phyloP scores from a whole-genome alignment of 768 basidiomycete species.

The Rhizopogon roseolus region DNA sequence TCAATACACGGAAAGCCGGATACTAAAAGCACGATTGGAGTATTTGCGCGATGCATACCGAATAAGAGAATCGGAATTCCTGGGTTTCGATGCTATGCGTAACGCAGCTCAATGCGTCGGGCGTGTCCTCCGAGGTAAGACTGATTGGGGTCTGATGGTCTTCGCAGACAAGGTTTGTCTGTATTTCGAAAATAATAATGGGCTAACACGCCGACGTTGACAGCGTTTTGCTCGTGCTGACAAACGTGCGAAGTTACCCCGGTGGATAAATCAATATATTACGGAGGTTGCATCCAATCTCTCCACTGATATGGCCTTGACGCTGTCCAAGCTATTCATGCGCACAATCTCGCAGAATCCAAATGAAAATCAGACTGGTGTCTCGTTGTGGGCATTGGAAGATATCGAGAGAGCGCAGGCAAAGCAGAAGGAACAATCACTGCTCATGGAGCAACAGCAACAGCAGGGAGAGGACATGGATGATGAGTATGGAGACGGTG shows the following conservation, averaged over 20 bases:
- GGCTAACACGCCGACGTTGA: conserved; percentile 1
- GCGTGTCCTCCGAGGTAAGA: conserved; percentile 95
- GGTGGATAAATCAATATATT: conserved; percentile 99
- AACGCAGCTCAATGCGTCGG: conserved; percentile 99
- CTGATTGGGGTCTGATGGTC: conserved; percentile 99
- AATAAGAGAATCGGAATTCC: conserved; percentile 96
- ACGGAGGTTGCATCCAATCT: conserved; percentile 97
- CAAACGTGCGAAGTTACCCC: conserved; percentile 91
- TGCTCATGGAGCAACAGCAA: conserved; percentile 42
- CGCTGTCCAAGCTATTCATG: conserved; percentile 94
- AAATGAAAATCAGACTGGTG: conserved; percentile 91
- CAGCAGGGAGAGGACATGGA: conserved; percentile 24
- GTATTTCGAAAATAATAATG: neutral
- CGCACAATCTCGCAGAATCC: conserved; percentile 98
- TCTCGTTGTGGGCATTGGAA: conserved; percentile 93
- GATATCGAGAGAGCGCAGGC: conserved; percentile 85
- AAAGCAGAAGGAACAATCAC: conserved; percentile 66
- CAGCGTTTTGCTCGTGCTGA: conserved; percentile 91
- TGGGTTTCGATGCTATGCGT: conserved; percentile 99
- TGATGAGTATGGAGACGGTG: conserved; percentile 65
- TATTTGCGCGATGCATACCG: conserved; percentile 98
- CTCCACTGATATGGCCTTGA: conserved; percentile 96
- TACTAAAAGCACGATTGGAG: conserved; percentile 93
- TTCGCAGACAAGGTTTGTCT: conserved; percentile 92
- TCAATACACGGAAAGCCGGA: conserved; percentile 97